Base-by-base conservation (phyloP, 495 filamentous ascomycete species). In the Elasticomyces elasticus region DNA sequence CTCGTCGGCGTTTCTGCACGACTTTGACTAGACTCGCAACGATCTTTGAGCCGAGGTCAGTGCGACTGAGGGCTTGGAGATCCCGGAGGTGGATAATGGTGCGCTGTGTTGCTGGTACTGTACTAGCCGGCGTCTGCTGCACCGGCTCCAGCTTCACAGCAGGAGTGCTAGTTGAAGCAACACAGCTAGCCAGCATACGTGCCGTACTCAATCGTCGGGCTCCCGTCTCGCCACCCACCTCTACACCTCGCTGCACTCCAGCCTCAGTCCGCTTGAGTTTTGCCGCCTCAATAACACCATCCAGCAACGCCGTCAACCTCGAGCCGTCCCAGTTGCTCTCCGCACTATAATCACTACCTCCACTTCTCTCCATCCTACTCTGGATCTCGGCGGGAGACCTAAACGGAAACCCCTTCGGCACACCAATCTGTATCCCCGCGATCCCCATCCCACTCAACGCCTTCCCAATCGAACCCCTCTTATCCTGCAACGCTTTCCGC, bases 61-160 rank as follows among this genome's bases (percentile, higher is more conserved):
- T 81, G 49, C 71, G 70, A 58, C 75, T 77, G 12, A 96, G 72
- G 40, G 92, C 85, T 24, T 79, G 79, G 62, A 87, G 88, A 63
- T 95, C 89, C 59, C 83, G 79, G 10, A 97, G 67, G 45, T 89
- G 84, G 9, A 98, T 70, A 53, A 96, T 87, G 13, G 67, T 54
- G 28, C 56, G 49, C n/a, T 28, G 38, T 13, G 55, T 38, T 5
- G 44, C 5, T 11, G 23, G 25, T 15, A 27, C 9, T 6, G 25
- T 5, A 1, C 11, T 9, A 30, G n/a, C 10, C 2, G 23, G 45
- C 25, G n/a, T 31, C 9, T 10, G 5, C 23, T 49, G 24, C 27
- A 28, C 5, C 25, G 9, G 25, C 27, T 5, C 17, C n/a, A 9
- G 11, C 24, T 6, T 19, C 24, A 17, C 35, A 13, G 35, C 35